Conservation (phyloP, 805 yeast species). For the Wickerhamomyces bisporus region DNA sequence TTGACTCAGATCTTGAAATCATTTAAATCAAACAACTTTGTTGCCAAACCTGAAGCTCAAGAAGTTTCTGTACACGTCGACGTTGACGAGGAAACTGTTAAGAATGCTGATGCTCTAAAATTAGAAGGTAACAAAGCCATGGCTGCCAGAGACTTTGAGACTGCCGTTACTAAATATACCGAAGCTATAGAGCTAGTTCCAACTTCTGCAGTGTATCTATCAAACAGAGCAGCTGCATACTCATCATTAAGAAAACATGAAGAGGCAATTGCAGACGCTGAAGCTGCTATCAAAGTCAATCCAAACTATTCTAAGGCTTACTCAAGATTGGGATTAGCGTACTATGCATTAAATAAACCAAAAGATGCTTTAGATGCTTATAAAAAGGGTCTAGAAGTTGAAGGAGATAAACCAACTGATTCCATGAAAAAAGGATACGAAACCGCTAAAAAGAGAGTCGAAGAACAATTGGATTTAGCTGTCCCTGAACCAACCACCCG, state of each 20-base stretch:
- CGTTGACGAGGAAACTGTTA: constrained; percentile 45
- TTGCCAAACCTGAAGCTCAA: constrained; percentile 21
- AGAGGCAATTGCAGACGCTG: constrained; percentile 78
- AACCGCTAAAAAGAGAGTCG: constrained; percentile 84
- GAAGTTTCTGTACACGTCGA: constrained; percentile 39
- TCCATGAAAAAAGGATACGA: constrained; percentile 93
- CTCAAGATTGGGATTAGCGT: constrained; percentile 91
- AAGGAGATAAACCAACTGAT: constrained; percentile 79
- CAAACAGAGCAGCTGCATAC: constrained; percentile 96
- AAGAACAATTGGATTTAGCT: constrained; percentile 56
- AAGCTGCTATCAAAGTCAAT: constrained; percentile 71
- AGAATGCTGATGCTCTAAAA: constrained; percentile 80
- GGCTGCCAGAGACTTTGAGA: constrained; percentile 66
- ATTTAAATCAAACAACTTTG: constrained; percentile 10
- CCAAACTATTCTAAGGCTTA: constrained; percentile 87
- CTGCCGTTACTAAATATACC: constrained; percentile 74
- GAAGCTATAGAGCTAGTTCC: constrained; percentile 70
- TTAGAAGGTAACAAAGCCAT: constrained; percentile 85
- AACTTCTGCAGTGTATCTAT: constrained; percentile 74
- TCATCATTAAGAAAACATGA: constrained; percentile 72
- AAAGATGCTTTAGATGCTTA: constrained; percentile 89
- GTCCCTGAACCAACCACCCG: constrained; percentile 14
- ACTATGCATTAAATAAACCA: constrained; percentile 90
- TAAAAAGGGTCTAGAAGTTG: constrained; percentile 78
- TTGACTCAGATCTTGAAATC: constrained; percentile 40